Evolutionary conservation across 768 basidiomycete genomes (phyloP).

Genomic region (Rhodosporidiobolus odoratus): DNA sequence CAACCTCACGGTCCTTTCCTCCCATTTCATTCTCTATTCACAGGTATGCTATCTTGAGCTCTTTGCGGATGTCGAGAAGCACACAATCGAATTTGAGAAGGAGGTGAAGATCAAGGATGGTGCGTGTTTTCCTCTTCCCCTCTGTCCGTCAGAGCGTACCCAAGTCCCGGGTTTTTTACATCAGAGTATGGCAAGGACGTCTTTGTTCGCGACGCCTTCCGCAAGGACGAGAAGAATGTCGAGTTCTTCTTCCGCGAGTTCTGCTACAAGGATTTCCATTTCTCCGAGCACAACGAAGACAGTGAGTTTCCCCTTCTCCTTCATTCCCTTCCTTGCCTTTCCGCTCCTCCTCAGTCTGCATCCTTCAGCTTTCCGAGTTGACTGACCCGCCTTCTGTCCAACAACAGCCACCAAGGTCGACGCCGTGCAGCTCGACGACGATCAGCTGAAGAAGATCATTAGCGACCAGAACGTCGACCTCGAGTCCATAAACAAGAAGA

Average conservation of each 20-base stretch:
- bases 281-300: not conserved
- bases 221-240: not conserved
- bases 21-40: not conserved
- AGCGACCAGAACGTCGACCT: no score
- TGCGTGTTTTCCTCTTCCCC: not conserved
- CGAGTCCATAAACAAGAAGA: no score
- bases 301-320: not conserved
- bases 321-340: not conserved
- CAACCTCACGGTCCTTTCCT: not conserved
- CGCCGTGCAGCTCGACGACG: no score
- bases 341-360: not conserved
- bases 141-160: no score
- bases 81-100: not conserved
- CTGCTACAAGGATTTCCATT: constrained; percentile 10
- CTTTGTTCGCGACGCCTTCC: not conserved
- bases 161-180: no score
- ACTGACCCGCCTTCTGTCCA: no score
- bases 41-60: not conserved
- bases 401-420: no score
- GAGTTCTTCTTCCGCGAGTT: constrained; percentile 16
- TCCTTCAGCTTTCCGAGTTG: no score
- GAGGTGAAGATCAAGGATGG: not conserved
- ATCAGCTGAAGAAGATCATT: no score
- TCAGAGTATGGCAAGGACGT: not conserved
- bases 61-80: not conserved